Evolutionary conservation across 768 basidiomycete species (phyloP).

Genomic region (Lentinula guzmanii): DNA sequence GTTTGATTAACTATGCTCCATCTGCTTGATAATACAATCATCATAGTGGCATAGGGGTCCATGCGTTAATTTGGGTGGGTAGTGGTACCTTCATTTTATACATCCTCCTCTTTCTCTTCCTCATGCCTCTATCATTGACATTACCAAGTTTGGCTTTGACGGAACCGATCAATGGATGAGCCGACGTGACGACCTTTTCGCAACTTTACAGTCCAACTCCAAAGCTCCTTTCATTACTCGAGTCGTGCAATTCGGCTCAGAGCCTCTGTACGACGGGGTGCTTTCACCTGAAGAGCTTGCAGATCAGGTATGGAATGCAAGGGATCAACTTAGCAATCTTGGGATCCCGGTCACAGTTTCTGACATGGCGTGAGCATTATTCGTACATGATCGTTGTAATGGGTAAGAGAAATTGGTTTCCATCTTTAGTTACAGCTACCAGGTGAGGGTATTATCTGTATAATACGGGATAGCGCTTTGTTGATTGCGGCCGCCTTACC

Average conservation of each 20-base stretch:
- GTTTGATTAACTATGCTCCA: too few relatives aligned
- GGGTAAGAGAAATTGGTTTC: neutral
- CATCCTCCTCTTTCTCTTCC: neutral
- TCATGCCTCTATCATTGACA: neutral
- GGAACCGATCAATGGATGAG: constrained; percentile 43
- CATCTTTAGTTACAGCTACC: constrained; percentile 18
- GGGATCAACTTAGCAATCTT: constrained; percentile 41
- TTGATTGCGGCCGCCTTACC: neutral
- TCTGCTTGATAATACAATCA: too few relatives aligned
- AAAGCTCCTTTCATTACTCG: constrained; percentile 63
- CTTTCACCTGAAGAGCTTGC: constrained; percentile 44
- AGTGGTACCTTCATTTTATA: neutral
- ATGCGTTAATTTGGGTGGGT: constrained; percentile 46
- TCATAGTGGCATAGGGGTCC: constrained; percentile 28
- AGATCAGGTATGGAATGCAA: constrained; percentile 41
- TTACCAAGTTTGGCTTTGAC: constrained; percentile 40
- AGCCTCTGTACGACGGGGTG: constrained; percentile 58
- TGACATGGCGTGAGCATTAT: constrained; percentile 48
- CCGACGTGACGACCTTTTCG: constrained; percentile 47
- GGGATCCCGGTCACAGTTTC: constrained; percentile 67
- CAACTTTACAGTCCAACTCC: constrained; percentile 48
- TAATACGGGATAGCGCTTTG: neutral
- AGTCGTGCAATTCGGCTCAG: constrained; percentile 65
- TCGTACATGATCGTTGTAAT: neutral
- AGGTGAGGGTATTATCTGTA: constrained; percentile 29